Conservation (phyloP, 176 grass and related monocot genomes). For the Urochloa ruziziensis region DNA sequence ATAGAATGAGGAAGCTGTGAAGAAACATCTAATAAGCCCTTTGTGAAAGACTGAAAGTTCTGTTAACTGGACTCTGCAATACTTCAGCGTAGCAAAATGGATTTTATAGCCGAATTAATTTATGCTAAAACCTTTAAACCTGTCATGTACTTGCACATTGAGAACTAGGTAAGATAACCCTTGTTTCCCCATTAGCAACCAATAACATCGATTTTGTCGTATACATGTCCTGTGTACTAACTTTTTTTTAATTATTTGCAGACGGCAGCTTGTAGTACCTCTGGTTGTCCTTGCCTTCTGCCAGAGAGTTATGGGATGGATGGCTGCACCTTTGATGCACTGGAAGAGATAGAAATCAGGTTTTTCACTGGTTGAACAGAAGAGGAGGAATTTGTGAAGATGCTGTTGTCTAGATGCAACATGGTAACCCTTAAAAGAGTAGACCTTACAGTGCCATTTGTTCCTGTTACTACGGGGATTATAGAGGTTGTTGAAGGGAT, state of each 20-base stretch:
- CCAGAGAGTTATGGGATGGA: neutral
- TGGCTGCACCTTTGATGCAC: too few species aligned
- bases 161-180: too few species aligned
- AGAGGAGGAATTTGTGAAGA: neutral
- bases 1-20: too few species aligned
- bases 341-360: neutral
- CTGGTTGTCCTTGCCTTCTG: neutral
- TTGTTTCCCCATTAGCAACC: too few species aligned
- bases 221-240: neutral
- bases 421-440: neutral
- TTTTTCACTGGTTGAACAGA: neutral
- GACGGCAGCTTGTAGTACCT: neutral
- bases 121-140: too few species aligned
- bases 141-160: too few species aligned
- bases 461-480: neutral
- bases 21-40: too few species aligned
- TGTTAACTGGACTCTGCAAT: too few species aligned
- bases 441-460: neutral
- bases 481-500: neutral
- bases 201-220: too few species aligned
- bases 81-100: too few species aligned
- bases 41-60: too few species aligned
- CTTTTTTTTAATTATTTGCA: neutral
- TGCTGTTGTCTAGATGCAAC: neutral
- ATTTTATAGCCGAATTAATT: too few species aligned